phyloP scores from a whole-genome alignment of 2,329 filamentous ascomycete species.

The Aspergillus unguis region DNA sequence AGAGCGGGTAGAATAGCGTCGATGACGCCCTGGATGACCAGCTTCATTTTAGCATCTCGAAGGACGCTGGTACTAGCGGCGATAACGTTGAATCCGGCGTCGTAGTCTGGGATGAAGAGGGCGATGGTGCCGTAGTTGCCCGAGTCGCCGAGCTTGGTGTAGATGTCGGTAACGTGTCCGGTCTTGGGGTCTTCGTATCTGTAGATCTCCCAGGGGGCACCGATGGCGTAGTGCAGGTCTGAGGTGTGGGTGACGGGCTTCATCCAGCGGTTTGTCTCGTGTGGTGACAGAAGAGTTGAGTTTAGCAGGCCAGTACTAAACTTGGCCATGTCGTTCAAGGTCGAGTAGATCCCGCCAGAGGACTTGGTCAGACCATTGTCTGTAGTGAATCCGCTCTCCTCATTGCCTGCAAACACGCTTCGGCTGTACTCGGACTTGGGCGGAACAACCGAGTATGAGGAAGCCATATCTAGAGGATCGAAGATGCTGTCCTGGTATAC shows the following conservation, averaged over 20 bases:
- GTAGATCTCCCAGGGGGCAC: slow-evolving; percentile 44
- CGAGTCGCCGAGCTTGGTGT: slow-evolving; percentile 44
- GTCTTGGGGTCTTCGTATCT: slow-evolving; percentile 28
- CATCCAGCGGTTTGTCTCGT: slow-evolving; percentile 40
- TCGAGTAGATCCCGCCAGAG: slow-evolving; percentile 26
- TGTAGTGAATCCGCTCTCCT: background rate
- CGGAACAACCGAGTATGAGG: slow-evolving; percentile 38
- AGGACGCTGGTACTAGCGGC: slow-evolving; percentile 28
- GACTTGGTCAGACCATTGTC: slow-evolving; percentile 14
- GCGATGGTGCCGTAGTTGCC: slow-evolving; percentile 40
- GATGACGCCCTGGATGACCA: slow-evolving; percentile 27
- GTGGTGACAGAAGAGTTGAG: slow-evolving; percentile 34
- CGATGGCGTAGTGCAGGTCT: slow-evolving; percentile 38
- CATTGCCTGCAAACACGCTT: slow-evolving; percentile 17
- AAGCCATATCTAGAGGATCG: slow-evolving; percentile 42
- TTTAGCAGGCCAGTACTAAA: slow-evolving; percentile 33
- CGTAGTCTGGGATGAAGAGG: slow-evolving; percentile 44
- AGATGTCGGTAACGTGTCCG: slow-evolving; percentile 30
- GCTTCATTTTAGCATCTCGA: slow-evolving; percentile 2
- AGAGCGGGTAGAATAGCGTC: slow-evolving; percentile 32
- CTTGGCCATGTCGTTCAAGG: slow-evolving; percentile 37
- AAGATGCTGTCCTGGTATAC: slow-evolving; percentile 43
- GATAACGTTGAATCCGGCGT: slow-evolving; percentile 41
- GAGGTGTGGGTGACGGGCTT: slow-evolving; percentile 42
- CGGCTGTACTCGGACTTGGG: slow-evolving; percentile 12